phyloP scores from a whole-genome alignment of 345 rosid genomes.

The Boechera retrofracta region DNA sequence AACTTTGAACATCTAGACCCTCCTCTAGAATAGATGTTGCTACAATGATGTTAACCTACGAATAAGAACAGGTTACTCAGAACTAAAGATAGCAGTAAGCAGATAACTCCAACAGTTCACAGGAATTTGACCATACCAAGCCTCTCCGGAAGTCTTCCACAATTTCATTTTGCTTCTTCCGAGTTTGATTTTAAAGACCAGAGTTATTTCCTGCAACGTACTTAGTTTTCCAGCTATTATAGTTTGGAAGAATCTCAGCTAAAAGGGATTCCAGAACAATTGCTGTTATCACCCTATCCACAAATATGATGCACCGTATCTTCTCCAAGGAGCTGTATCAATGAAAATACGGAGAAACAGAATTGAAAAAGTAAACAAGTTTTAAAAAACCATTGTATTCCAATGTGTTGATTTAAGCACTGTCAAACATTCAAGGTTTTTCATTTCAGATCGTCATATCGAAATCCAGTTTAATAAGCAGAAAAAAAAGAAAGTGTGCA shows the following conservation, averaged over 20 bases:
- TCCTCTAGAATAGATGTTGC: slow-evolving; percentile 98
- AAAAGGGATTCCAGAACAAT: slow-evolving; percentile 62
- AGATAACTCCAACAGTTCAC: not conserved
- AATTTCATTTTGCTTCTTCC: slow-evolving; percentile 69
- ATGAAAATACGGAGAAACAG: slow-evolving; percentile 7
- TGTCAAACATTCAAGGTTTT: not conserved
- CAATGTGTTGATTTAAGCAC: not conserved
- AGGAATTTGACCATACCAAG: slow-evolving; percentile 51
- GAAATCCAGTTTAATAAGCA: not conserved
- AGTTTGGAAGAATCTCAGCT: slow-evolving; percentile 61
- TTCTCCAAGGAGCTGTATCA: slow-evolving; percentile 58
- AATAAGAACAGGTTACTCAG: slow-evolving; percentile 25
- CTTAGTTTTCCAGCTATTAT: slow-evolving; percentile 62
- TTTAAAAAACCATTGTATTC: not conserved
- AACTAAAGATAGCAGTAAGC: slow-evolving; percentile 2
- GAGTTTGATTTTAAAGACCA: slow-evolving; percentile 60
- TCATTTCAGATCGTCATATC: slow-evolving; percentile 2
- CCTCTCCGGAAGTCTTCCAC: slow-evolving; percentile 86
- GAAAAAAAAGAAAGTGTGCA: slow-evolving; percentile 13
- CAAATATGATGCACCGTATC: slow-evolving; percentile 83
- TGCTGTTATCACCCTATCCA: slow-evolving; percentile 77
- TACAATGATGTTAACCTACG: slow-evolving; percentile 81
- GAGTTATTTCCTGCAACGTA: slow-evolving; percentile 77
- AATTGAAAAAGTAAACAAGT: not conserved
- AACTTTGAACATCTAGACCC: slow-evolving; percentile 90